Evolutionary conservation across 164 flowering plant genomes (phyloP).

Genomic region (Vitis rupestris): DNA sequence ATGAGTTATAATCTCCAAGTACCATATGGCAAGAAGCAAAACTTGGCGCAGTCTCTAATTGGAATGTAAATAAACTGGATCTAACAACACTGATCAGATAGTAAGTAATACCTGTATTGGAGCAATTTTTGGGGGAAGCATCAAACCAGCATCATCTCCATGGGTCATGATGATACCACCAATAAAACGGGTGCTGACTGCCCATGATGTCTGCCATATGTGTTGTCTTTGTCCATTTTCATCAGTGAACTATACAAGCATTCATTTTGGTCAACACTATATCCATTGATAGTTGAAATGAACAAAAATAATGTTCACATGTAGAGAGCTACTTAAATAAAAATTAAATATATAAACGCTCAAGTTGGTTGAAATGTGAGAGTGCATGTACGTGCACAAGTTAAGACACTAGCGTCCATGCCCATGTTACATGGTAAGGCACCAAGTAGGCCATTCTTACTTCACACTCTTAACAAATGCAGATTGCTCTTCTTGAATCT

Average conservation of each 20-base stretch:
- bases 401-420: too few species aligned
- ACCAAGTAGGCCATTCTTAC: too few species aligned
- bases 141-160: constrained; percentile 88
- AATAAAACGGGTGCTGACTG: constrained; percentile 88
- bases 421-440: too few species aligned
- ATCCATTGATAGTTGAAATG: neutral
- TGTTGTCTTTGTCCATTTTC: constrained; percentile 86
- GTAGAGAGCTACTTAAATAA: neutral
- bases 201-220: constrained; percentile 99
- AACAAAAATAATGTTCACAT: neutral
- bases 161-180: constrained; percentile 97
- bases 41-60: neutral
- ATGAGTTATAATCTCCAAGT: neutral
- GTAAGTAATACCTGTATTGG: constrained; percentile 68
- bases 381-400: too few species aligned
- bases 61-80: neutral
- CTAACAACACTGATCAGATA: neutral
- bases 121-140: constrained; percentile 92
- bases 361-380: too few species aligned
- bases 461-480: too few species aligned
- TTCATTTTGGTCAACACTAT: neutral
- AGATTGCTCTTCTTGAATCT: too few species aligned
- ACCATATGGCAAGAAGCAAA: neutral
- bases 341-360: too few species aligned
- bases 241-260: constrained; percentile 66